Evolutionary conservation across 106 monocot genomes (phyloP).

Genomic region (Acorus calamus): DNA sequence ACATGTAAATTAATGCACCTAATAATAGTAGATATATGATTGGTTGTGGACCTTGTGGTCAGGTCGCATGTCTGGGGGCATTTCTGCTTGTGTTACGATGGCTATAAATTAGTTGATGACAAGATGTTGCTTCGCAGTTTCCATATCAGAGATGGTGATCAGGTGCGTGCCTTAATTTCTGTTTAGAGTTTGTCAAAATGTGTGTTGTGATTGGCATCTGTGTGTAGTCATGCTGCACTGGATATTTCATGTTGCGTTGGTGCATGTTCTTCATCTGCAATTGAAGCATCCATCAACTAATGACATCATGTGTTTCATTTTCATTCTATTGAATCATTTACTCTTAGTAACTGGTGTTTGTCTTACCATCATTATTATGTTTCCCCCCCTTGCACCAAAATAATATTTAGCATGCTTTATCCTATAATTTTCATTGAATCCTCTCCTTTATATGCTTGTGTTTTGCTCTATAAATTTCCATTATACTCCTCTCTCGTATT

Average conservation of each 20-base stretch:
- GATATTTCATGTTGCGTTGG: not conserved
- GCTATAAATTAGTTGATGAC: conserved; percentile 11
- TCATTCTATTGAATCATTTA: no score
- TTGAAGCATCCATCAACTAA: no score
- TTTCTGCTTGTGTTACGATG: conserved; percentile 20
- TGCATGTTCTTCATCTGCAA: not conserved
- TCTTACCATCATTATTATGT: no score
- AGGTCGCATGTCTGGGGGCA: conserved; percentile 26
- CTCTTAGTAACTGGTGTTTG: no score
- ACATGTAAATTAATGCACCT: no score
- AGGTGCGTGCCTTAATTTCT: conserved; percentile 5
- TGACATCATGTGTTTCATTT: no score
- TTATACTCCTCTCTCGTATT: no score
- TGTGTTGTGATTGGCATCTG: not conserved
- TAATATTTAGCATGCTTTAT: no score
- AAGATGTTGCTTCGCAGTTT: conserved; percentile 8
- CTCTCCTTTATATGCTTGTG: no score
- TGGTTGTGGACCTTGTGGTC: not conserved
- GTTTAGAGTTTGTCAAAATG: not conserved
- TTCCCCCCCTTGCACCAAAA: no score
- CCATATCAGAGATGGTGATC: conserved; percentile 23
- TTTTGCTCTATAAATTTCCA: no score
- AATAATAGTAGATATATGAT: not conserved
- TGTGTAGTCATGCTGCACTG: not conserved
- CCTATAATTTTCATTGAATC: no score